Conservation (phyloP, 2,329 filamentous ascomycete genomes). For the Fusarium papillatum region DNA sequence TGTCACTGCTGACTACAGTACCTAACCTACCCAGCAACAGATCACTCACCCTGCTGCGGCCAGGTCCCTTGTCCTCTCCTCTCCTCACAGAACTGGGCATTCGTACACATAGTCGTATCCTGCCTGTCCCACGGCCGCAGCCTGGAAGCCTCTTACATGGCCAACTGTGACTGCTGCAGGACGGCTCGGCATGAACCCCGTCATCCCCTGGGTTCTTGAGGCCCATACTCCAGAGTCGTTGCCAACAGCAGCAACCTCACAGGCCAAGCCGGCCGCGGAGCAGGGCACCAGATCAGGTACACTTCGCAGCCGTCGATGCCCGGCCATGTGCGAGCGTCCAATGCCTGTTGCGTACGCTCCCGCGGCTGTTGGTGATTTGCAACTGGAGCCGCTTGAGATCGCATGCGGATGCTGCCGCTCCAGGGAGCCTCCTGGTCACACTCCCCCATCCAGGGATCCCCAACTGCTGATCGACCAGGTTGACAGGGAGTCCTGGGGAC, state of each 20-base stretch:
- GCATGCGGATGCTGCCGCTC: constrained; percentile 40
- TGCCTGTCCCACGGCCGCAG: neutral
- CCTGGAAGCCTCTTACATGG: constrained; percentile 9
- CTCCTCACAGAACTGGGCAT: constrained; percentile 8
- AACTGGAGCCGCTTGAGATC: constrained; percentile 27
- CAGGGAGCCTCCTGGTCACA: constrained; percentile 19
- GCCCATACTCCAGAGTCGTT: constrained; percentile 2
- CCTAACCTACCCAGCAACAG: neutral
- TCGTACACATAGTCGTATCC: constrained; percentile 3
- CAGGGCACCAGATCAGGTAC: constrained; percentile 3
- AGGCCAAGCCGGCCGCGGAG: neutral
- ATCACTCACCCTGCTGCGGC: constrained; percentile 4
- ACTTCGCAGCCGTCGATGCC: neutral
- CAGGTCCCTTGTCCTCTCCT: constrained; percentile 8
- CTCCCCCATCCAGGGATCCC: constrained; percentile 28
- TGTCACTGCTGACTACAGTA: constrained; percentile 1
- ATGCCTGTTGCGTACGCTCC: constrained; percentile 2
- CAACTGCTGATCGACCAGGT: constrained; percentile 33
- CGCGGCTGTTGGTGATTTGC: constrained; percentile 19
- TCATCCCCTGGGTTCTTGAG: neutral
- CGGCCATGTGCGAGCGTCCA: constrained; percentile 5
- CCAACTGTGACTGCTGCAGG: neutral
- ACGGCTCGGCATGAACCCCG: constrained; percentile 5
- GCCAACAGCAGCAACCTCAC: constrained; percentile 1
- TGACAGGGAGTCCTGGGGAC: constrained; percentile 30